These are phyloP conservation scores for Candida khao-thaluensis DNA, from an alignment of 805 yeast species.

Conservation along the genomic window DNA sequence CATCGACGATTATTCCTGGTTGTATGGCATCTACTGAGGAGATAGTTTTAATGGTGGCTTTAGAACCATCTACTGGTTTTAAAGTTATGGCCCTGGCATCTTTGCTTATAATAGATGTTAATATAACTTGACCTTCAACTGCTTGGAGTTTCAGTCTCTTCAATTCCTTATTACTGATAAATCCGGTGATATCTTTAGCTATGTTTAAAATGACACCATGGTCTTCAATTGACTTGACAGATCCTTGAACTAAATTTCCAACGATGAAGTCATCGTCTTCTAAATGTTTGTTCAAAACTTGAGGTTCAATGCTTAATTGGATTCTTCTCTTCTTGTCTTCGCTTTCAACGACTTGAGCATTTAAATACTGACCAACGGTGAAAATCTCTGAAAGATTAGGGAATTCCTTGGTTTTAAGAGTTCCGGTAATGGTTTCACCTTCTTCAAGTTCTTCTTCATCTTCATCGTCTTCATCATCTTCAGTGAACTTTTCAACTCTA, in stretches of 20 bases:
- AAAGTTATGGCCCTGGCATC: constrained; percentile 59
- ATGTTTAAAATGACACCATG: constrained; percentile 80
- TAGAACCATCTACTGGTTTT: constrained; percentile 44
- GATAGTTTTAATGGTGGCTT: constrained; percentile 49
- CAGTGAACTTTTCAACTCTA: constrained; percentile 53
- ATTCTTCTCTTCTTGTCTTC: constrained; percentile 56
- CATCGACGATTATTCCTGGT: constrained; percentile 83
- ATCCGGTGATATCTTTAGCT: constrained; percentile 65
- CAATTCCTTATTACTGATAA: constrained; percentile 71
- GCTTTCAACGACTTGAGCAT: constrained; percentile 68
- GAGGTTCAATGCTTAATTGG: constrained; percentile 72
- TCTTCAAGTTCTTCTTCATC: constrained; percentile 29
- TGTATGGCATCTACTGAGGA: constrained; percentile 76
- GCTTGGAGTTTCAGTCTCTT: constrained; percentile 26
- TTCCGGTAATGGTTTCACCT: constrained; percentile 22
- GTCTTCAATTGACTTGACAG: constrained; percentile 81
- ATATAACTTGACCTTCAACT: constrained; percentile 61
- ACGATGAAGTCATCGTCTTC: constrained; percentile 61
- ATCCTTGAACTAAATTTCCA: constrained; percentile 71
- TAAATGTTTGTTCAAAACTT: constrained; percentile 59
- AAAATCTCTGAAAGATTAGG: constrained; percentile 60
- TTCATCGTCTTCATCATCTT: constrained; percentile 41
- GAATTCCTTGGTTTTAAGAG: constrained; percentile 35
- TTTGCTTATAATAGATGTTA: constrained; percentile 52
- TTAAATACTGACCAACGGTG: constrained; percentile 77